Percentiles rank a stretch among this genome's conserved stretches.
Evolutionary conservation across 345 rosid genomes (phyloP).

Genomic region (Pistacia vera): DNA sequence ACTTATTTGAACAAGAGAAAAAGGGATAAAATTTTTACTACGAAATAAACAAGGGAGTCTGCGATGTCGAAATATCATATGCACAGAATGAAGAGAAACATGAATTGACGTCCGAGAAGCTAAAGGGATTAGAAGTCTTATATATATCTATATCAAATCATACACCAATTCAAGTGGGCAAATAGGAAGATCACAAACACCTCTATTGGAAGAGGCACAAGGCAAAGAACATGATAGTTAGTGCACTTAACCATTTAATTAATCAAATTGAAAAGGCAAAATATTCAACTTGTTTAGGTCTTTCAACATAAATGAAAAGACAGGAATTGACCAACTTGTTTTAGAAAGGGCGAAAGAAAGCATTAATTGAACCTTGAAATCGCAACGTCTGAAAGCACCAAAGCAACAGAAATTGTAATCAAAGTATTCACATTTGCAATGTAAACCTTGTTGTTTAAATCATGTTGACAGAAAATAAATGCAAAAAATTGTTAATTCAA

Average conservation of each 20-base stretch:
- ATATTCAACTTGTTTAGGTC: constrained; percentile 3
- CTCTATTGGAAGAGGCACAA: background rate
- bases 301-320: background rate
- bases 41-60: background rate
- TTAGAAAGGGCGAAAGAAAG: background rate
- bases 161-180: background rate
- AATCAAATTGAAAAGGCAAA: background rate
- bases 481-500: background rate
- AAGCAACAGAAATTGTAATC: background rate
- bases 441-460: background rate
- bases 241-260: background rate
- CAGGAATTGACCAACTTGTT: background rate
- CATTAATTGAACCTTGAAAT: background rate
- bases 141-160: background rate
- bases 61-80: background rate
- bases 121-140: background rate
- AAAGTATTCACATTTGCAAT: background rate
- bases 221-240: background rate
- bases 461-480: background rate
- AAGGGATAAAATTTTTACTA: background rate
- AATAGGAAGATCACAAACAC: background rate
- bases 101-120: background rate
- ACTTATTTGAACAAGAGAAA: background rate
- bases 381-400: background rate
- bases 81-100: background rate